Evolutionary conservation across 1,284 basidiomycete species (phyloP), one percentile per base, ranked within the genome.

Genomic region (Puccinia coronata): DNA sequence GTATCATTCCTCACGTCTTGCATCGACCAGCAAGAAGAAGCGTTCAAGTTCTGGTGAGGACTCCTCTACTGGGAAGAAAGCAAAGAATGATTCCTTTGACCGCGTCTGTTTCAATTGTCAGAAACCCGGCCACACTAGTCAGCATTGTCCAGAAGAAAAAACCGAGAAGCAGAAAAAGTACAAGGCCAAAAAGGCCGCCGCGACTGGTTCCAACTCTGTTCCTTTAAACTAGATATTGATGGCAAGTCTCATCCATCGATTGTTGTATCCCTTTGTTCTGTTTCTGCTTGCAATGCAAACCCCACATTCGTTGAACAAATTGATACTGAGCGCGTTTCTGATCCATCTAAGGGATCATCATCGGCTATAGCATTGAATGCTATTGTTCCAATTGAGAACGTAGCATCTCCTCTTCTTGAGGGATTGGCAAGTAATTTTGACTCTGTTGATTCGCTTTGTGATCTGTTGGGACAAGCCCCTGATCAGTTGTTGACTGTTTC

Each of bases 171-270:
- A 55, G 18, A 1, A 9, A 1, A 59, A 31, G 28, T 75, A 75
- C 28, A 39, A 59, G 0, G 23, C 39, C 4, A 61, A 75, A n/a
- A 23, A 28, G 0, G 20, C 47, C 6, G 53, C 31, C n/a, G n/a
- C 36, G 31, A 43, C 55, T 61, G 31, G 28, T 36, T 72, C 70
- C 0, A n/a, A 31, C 25, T 0, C 70, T 18, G n/a, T 36, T 36
- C 20, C 72, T 74, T 74, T 57, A 74, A 74, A 75, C 23, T n/a
- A 9, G 23, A 39, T 43, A 55, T 39, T 16, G 73, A 39, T 59
- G 34, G 4, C 9, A 1, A 43, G 59, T 55, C 55, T 75, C 73
- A n/a, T 0, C 23, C 53, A 41, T 31, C 61, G 39, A 65, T 39
- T 11, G 8, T 65, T 65, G 36, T 65, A 2, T 65, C 36, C 55